phyloP scores from a whole-genome alignment of 1,284 basidiomycete genomes.

The Moesziomyces sp. region DNA sequence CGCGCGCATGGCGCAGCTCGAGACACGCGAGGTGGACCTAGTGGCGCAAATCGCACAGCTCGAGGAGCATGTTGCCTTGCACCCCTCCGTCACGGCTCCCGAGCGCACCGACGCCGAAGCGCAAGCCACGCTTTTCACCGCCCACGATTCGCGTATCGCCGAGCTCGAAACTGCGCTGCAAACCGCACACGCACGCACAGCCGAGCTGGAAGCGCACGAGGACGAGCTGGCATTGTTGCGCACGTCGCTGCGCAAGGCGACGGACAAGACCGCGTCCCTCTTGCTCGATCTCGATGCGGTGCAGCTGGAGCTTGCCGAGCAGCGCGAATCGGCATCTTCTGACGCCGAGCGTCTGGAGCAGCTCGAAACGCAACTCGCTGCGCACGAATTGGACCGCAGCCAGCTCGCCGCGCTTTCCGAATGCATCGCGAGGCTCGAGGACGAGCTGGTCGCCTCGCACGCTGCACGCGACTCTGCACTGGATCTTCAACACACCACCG shows the following conservation, averaged over 20 bases:
- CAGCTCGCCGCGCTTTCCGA: not conserved
- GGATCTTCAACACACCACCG: not conserved
- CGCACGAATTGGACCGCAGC: not conserved
- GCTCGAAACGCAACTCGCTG: slow-evolving; percentile 17
- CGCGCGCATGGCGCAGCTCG: not conserved
- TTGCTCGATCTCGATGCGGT: slow-evolving; percentile 2
- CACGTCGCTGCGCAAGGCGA: slow-evolving; percentile 1
- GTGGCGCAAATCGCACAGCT: not conserved
- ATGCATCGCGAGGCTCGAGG: not conserved
- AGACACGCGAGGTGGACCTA: not conserved
- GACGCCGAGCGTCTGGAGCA: slow-evolving; percentile 15
- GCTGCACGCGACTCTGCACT: not conserved
- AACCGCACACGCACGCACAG: not conserved
- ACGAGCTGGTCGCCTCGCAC: not conserved
- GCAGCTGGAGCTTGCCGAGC: slow-evolving; percentile 24
- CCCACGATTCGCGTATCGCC: not conserved
- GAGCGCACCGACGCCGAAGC: not conserved
- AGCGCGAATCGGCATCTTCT: slow-evolving; percentile 10
- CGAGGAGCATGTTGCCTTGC: not conserved
- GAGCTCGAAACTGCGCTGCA: not conserved
- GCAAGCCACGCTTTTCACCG: slow-evolving; percentile 1
- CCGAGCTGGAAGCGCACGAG: slow-evolving; percentile 7
- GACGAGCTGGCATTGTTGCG: slow-evolving; percentile 6
- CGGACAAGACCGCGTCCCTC: slow-evolving; percentile 3
- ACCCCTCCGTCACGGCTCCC: not conserved